Evolutionary conservation across 2,329 filamentous ascomycete genomes (phyloP), one percentile per base, ranked within the genome.

Genomic region (Cordyceps javanica): DNA sequence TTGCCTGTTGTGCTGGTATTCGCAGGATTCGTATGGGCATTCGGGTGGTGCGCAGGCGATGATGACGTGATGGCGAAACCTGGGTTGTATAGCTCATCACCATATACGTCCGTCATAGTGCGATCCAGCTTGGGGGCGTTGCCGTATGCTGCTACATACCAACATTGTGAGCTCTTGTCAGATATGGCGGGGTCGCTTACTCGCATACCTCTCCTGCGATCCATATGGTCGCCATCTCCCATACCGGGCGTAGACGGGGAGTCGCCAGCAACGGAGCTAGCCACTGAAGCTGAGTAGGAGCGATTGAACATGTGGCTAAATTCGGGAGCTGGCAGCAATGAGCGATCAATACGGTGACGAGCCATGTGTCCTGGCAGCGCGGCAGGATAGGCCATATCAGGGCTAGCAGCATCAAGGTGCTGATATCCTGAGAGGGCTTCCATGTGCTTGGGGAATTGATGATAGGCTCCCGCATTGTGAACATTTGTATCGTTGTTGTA

Each of bases 41-140:
- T 69, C 25, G 71, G 75, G 61, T 72, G 67, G 49, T 77, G 75
- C 9, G 77, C 73, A 11, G 80, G 77, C 3, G 83, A 75, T 5
- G 83, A 74, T 0, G 82, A 79, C 0, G 81, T 81, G 66, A 86
- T 78, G 34, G 76, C 78, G 60, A 86, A 85, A 64, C 79, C 81
- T 0, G 88, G 87, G 64, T 87, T 91, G 77, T 90, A 96, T 1
- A 96, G 80, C 70, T 94, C 90, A 69, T 96, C 92, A 65, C 85
- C 82, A 67, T 89, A 93, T 51, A 90, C 82, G 67, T 95, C 91
- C 19, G 91, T 93, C 74, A 94, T 90, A 0, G 91, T 94, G 58
- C 91, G 82, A 64, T 91, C 87, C 62, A 96, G 82, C 72, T 93
- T 94, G 26, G 91, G 88, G 26, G 86, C 76, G 39, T 78, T 76